phyloP scores from a whole-genome alignment of 352 stramenopile species.

The Phytophthora cryptogea region DNA sequence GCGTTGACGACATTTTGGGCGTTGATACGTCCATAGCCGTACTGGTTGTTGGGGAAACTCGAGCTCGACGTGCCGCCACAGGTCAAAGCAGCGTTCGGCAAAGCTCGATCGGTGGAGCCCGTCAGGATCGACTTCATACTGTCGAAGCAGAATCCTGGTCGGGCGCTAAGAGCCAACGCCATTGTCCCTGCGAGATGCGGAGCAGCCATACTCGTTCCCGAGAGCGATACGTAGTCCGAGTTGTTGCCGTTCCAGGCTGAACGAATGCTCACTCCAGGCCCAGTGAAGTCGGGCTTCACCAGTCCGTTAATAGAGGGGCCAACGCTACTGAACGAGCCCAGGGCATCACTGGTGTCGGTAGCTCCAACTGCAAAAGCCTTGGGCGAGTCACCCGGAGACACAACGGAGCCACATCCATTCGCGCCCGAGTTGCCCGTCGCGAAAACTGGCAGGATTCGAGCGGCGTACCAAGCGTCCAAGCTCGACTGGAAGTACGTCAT shows the following conservation, averaged over 20 bases:
- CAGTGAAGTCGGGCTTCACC: slow-evolving; percentile 52
- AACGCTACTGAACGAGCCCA: slow-evolving; percentile 48
- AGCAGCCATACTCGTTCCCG: slow-evolving; percentile 61
- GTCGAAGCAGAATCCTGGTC: slow-evolving; percentile 37
- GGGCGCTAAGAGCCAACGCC: slow-evolving; percentile 46
- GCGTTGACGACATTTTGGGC: slow-evolving; percentile 37
- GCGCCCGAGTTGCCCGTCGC: slow-evolving; percentile 50
- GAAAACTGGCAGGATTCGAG: slow-evolving; percentile 61
- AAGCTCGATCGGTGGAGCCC: slow-evolving; percentile 12
- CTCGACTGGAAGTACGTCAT: slow-evolving; percentile 39
- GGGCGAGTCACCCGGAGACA: slow-evolving; percentile 44
- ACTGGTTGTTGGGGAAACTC: slow-evolving; percentile 64
- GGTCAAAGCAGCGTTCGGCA: slow-evolving; percentile 15
- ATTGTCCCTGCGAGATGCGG: slow-evolving; percentile 56
- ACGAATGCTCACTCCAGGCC: slow-evolving; percentile 39
- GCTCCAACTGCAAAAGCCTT: slow-evolving; percentile 45
- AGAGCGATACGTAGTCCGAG: slow-evolving; percentile 40
- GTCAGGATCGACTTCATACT: slow-evolving; percentile 34
- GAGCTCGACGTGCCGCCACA: slow-evolving; percentile 41
- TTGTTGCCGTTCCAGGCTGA: slow-evolving; percentile 46
- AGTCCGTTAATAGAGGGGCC: slow-evolving; percentile 39
- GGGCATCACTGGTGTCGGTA: slow-evolving; percentile 34
- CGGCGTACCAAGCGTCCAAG: slow-evolving; percentile 48
- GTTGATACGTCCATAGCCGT: slow-evolving; percentile 59
- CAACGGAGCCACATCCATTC: slow-evolving; percentile 31